Evolutionary conservation across 2,329 filamentous ascomycete species (phyloP).

Genomic region (Xylaria digitata): DNA sequence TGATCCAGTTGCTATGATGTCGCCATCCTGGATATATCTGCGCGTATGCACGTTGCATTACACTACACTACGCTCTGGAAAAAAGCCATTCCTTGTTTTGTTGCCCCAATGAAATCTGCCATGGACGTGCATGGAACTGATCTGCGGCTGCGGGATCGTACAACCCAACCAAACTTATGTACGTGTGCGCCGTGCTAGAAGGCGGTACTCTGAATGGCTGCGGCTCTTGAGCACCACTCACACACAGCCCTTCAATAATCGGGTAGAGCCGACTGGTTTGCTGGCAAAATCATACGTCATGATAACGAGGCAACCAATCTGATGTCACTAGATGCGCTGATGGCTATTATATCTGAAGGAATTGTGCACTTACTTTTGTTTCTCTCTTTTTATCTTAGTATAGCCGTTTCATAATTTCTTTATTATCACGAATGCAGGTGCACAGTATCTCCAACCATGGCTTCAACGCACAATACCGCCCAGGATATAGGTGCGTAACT

Average conservation of each 20-base stretch:
- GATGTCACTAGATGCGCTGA: slow-evolving; percentile 7
- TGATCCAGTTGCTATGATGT: background rate
- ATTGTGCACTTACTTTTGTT: background rate
- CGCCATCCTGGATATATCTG: background rate
- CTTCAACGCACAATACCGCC: slow-evolving; percentile 12
- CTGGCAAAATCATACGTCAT: slow-evolving; percentile 19
- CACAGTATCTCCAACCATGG: slow-evolving; percentile 15
- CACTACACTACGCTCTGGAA: no score
- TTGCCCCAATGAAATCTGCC: slow-evolving; percentile 15
- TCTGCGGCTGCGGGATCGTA: slow-evolving; percentile 4
- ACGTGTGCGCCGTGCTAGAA: background rate
- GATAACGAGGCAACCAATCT: slow-evolving; percentile 1
- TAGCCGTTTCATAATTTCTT: background rate
- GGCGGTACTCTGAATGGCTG: slow-evolving; percentile 15
- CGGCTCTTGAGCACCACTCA: slow-evolving; percentile 16
- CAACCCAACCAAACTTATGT: slow-evolving; percentile 1
- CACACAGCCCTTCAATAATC: background rate
- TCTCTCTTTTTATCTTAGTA: background rate
- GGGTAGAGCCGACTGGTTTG: slow-evolving; percentile 1
- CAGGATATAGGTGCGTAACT: slow-evolving; percentile 23
- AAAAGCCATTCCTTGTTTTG: slow-evolving; percentile 2
- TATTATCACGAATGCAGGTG: background rate
- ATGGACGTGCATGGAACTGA: slow-evolving; percentile 10
- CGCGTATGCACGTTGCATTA: background rate
- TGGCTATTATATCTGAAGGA: slow-evolving; percentile 8